Evolutionary conservation across 352 stramenopile genomes (phyloP).

Genomic region (Phytophthora cajani): DNA sequence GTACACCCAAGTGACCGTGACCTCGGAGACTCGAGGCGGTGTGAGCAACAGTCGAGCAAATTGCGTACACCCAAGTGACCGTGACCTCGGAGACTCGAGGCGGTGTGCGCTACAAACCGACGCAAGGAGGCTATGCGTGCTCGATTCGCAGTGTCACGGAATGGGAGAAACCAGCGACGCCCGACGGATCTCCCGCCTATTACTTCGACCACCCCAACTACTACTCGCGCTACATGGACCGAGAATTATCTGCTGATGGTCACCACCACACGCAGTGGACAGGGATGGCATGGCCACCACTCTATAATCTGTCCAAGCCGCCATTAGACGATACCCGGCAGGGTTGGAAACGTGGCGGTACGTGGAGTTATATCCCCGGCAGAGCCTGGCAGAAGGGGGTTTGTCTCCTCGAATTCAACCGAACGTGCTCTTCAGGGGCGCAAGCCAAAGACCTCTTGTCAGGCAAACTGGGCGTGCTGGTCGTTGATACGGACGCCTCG

Average conservation of each 20-base stretch:
- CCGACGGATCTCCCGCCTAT: constrained; percentile 62
- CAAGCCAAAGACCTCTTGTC: constrained; percentile 48
- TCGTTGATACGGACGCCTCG: constrained; percentile 93
- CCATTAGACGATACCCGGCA: constrained; percentile 92
- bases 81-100: constrained; percentile 43
- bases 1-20: too few relatives aligned
- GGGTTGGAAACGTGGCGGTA: constrained; percentile 91
- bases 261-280: constrained; percentile 89
- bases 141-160: constrained; percentile 93
- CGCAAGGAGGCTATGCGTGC: constrained; percentile 95
- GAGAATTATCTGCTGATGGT: constrained; percentile 74
- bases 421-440: constrained; percentile 66
- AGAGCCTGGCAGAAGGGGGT: constrained; percentile 92
- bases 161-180: constrained; percentile 91
- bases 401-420: constrained; percentile 94
- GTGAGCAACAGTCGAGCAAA: constrained; percentile 59
- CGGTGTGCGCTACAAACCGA: constrained; percentile 62
- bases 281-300: constrained; percentile 91
- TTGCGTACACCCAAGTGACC: constrained; percentile 59
- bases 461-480: constrained; percentile 36
- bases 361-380: constrained; percentile 65
- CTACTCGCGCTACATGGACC: constrained; percentile 96
- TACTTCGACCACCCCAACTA: constrained; percentile 97
- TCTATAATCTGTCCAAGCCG: constrained; percentile 87
- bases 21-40: too few relatives aligned